Evolutionary conservation across 2,329 filamentous ascomycete genomes (phyloP).

Genomic region (Penicillium janthinellum): DNA sequence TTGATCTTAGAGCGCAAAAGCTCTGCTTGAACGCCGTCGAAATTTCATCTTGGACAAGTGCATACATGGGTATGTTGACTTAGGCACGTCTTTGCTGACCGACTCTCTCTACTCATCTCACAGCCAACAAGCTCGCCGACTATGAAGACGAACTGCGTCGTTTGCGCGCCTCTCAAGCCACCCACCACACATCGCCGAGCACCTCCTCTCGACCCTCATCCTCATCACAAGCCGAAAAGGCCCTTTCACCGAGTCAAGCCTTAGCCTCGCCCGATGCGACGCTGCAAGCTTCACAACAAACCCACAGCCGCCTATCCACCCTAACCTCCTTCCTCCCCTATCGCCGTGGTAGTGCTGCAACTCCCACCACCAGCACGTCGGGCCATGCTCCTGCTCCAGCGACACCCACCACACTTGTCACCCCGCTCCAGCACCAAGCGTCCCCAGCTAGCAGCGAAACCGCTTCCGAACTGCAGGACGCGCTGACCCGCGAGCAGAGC

Average conservation of each 20-base stretch:
- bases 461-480: conserved; percentile 52
- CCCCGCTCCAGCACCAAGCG: conserved; percentile 16
- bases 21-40: background rate
- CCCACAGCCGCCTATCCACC: conserved; percentile 40
- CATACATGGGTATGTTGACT: background rate
- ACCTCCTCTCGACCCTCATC: conserved; percentile 33
- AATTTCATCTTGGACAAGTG: background rate
- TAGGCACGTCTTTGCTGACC: background rate
- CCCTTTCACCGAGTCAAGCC: conserved; percentile 44
- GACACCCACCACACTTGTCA: conserved; percentile 13
- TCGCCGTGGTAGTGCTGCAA: conserved; percentile 39
- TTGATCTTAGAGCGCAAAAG: background rate
- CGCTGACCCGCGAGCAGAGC: conserved; percentile 57
- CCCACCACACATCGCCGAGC: conserved; percentile 27
- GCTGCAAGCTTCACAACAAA: conserved; percentile 29
- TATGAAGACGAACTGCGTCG: conserved; percentile 64
- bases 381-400: conserved; percentile 22
- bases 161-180: conserved; percentile 42
- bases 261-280: conserved; percentile 24
- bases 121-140: conserved; percentile 60
- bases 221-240: conserved; percentile 31
- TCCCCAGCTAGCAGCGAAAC: conserved; percentile 30
- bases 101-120: conserved; percentile 12
- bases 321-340: conserved; percentile 44
- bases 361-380: conserved; percentile 32